Percentiles rank a stretch among this genome's conserved stretches.
Evolutionary conservation across 1,284 basidiomycete species (phyloP).

Genomic region (Cryptococcus sp.): DNA sequence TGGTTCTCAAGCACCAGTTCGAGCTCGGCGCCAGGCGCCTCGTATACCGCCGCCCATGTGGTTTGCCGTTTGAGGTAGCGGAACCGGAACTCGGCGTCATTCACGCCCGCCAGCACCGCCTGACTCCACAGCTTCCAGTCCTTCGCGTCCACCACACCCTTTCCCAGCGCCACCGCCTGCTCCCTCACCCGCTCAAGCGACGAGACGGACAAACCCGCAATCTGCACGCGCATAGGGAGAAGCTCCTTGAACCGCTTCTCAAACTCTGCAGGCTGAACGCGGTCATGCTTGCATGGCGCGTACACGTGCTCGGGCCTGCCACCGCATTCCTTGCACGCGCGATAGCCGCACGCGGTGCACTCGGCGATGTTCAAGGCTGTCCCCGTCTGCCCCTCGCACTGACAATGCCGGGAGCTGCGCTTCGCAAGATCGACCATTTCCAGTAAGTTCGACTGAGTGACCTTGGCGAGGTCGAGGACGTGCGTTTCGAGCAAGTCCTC

Average conservation of each 20-base stretch:
- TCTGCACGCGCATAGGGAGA: slow-evolving; percentile 78
- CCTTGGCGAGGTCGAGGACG: slow-evolving; percentile 66
- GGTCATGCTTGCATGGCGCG: slow-evolving; percentile 30
- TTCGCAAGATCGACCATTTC: slow-evolving; percentile 65
- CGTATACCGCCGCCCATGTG: slow-evolving; percentile 78
- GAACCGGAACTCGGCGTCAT: slow-evolving; percentile 68
- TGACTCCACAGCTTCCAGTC: slow-evolving; percentile 66
- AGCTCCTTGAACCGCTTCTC: slow-evolving; percentile 70
- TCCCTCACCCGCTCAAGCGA: slow-evolving; percentile 58
- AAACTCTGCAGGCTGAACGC: slow-evolving; percentile 66
- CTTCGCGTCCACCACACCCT: slow-evolving; percentile 47
- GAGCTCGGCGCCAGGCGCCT: slow-evolving; percentile 65
- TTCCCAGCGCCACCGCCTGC: slow-evolving; percentile 25
- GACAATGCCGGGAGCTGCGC: slow-evolving; percentile 72
- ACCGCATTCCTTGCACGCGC: slow-evolving; percentile 80
- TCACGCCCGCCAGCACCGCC: slow-evolving; percentile 63
- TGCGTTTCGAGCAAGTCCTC: slow-evolving; percentile 62
- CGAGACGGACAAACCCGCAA: slow-evolving; percentile 58
- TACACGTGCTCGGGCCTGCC: slow-evolving; percentile 85
- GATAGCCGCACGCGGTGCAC: slow-evolving; percentile 72
- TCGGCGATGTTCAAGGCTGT: slow-evolving; percentile 67
- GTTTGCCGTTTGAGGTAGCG: slow-evolving; percentile 82
- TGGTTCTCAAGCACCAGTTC: slow-evolving; percentile 73
- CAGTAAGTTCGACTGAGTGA: slow-evolving; percentile 55
- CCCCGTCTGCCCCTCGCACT: slow-evolving; percentile 80